Conservation (phyloP, 2,329 filamentous ascomycete species). For the Curvularia hawaiiensis region DNA sequence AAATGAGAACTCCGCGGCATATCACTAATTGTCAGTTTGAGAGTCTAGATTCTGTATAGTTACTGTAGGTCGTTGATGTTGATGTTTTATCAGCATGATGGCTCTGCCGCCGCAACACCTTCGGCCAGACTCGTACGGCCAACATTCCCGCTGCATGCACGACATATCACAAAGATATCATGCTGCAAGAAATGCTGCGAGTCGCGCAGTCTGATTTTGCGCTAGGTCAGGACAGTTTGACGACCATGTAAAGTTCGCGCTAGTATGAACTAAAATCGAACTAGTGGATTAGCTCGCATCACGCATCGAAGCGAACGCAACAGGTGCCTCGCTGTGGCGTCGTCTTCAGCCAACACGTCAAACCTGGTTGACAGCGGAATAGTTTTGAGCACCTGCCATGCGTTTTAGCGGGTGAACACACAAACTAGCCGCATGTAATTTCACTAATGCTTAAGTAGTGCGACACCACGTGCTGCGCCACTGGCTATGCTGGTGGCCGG, state of each 20-base stretch:
- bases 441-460: conserved; percentile 25
- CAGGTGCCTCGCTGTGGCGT: conserved; percentile 11
- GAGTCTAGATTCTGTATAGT: neutral
- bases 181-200: neutral
- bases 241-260: conserved; percentile 19
- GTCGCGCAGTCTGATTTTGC: conserved; percentile 1
- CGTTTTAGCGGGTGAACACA: conserved; percentile 18
- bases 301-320: conserved; percentile 2
- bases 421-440: conserved; percentile 13
- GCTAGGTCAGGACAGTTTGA: conserved; percentile 19
- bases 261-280: conserved; percentile 1
- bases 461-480: conserved; percentile 21
- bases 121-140: neutral
- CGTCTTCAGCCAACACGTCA: conserved; percentile 18
- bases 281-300: conserved; percentile 12
- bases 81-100: neutral
- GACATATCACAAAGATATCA: conserved; percentile 2
- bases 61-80: neutral
- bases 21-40: neutral
- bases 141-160: neutral
- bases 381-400: conserved; percentile 17
- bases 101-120: neutral
- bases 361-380: conserved; percentile 28
- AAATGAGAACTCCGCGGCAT: neutral
- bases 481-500: conserved; percentile 19